A percentile compares a stretch with the other conserved stretches of the same genome.
phyloP scores from a whole-genome alignment of 2,329 filamentous ascomycete genomes.

The Claviceps arundinis region DNA sequence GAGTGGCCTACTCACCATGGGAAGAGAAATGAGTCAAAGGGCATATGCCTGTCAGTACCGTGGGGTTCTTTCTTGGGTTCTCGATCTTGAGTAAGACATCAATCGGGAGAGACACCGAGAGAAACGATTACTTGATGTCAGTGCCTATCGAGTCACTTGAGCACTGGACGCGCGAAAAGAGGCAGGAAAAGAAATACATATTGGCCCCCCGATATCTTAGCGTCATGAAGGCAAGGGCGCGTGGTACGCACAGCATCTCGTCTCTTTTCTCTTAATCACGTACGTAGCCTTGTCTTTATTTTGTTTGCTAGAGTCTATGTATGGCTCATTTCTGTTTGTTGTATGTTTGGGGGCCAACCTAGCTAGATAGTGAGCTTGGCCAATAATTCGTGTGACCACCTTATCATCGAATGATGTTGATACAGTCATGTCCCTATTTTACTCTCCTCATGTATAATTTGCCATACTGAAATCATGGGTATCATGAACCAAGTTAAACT shows the following conservation, averaged over 20 bases:
- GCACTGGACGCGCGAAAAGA: not conserved
- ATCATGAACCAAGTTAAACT: too few species aligned
- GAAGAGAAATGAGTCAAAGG: conserved; percentile 9
- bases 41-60: conserved; percentile 12
- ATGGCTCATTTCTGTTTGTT: not conserved
- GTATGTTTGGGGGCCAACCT: conserved; percentile 16
- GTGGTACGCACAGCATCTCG: conserved; percentile 5
- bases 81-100: not conserved
- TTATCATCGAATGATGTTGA: conserved; percentile 17
- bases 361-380: conserved; percentile 25
- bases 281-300: conserved; percentile 21
- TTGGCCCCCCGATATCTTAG: not conserved
- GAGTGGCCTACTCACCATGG: conserved; percentile 12
- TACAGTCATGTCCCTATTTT: not conserved
- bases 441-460: too few species aligned
- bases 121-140: not conserved
- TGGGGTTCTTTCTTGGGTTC: not conserved
- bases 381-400: conserved; percentile 29
- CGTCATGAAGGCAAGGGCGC: not conserved
- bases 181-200: not conserved
- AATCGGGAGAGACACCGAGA: not conserved
- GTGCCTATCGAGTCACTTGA: not conserved
- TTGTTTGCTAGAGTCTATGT: conserved; percentile 8
- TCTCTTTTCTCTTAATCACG: conserved; percentile 18
- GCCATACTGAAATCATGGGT: too few species aligned